Base-by-base conservation (phyloP, 306 rosid genomes). In the Lablab purpureus region DNA sequence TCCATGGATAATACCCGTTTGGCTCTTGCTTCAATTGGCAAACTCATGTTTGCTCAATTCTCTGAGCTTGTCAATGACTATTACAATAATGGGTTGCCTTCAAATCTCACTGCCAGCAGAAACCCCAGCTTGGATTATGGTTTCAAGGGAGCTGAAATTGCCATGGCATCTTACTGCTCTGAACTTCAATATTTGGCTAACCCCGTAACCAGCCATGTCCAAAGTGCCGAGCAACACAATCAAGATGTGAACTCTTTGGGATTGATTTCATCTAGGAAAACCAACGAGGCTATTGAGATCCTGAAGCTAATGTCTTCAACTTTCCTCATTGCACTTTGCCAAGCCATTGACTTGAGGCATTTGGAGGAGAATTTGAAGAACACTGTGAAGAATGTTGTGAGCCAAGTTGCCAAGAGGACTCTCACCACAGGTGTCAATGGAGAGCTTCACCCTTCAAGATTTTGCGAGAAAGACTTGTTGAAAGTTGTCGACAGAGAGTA, bases 1-100 rank as follows among this genome's bases (percentile, higher is more conserved):
- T 94, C 98, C 2, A 94, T 94, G 98, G 98, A 94, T 59, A 94
- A 92, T 32, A 92, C 98, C 0, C 97, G 98, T 80, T 71, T 94
- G 78, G 98, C 98, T 18, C 22, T 92, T 46, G 98, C 97, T 7
- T 82, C 97, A 6, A 92, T 92, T 40, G 98, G 98, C 2, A 94
- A 94, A 67, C 98, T 94, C 84, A 60, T 94, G 85, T 94, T 94
- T 70, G 98, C 98, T 3, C 98, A 94, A 49, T 92, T 94, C 72
- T 94, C 98, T 0, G 98, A 94, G 73, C 94, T 94, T 36, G 97
- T 94, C 47, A 92, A 94, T 37, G 98, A 94, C 55, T 89, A 83
- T 12, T 94, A 94, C 91, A 94, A 90, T 77, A 94, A 94, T 14
- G 98, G 98, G 0, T 36, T 94, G 71, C 97, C 98, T 4, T 94